These are phyloP conservation scores for Phylloporus sp. DNA, from an alignment of 768 basidiomycete genomes.

Conservation along the genomic window DNA sequence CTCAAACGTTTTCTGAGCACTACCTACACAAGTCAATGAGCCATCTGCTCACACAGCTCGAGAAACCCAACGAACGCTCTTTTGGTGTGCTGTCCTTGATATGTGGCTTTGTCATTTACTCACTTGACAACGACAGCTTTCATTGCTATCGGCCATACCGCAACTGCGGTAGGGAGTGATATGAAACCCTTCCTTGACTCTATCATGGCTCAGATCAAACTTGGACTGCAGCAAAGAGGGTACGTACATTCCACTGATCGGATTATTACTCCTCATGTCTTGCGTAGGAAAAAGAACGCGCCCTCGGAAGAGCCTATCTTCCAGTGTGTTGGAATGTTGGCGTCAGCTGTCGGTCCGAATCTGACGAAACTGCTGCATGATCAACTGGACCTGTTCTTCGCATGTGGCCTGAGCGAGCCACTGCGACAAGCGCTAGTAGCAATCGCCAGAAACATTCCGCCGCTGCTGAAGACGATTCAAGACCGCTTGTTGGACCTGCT, in stretches of 20 bases:
- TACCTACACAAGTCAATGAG: slow-evolving; percentile 94
- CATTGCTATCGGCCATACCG: slow-evolving; percentile 94
- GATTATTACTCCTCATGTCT: slow-evolving; percentile 1
- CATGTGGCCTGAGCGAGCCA: slow-evolving; percentile 87
- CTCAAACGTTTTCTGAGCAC: slow-evolving; percentile 85
- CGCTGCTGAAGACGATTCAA: slow-evolving; percentile 89
- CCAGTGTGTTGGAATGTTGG: slow-evolving; percentile 96
- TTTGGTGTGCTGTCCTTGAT: slow-evolving; percentile 52
- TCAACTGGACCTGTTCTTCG: slow-evolving; percentile 94
- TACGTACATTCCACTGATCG: slow-evolving; percentile 31
- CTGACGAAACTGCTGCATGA: slow-evolving; percentile 95
- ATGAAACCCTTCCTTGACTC: slow-evolving; percentile 95
- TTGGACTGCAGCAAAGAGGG: slow-evolving; percentile 86
- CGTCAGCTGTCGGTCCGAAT: slow-evolving; percentile 91
- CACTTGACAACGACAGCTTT: slow-evolving; percentile 55
- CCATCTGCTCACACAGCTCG: slow-evolving; percentile 81
- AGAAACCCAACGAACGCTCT: slow-evolving; percentile 84
- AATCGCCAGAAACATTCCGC: slow-evolving; percentile 84
- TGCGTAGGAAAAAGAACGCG: slow-evolving; percentile 74
- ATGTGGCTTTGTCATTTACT: slow-evolving; percentile 1
- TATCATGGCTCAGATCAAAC: slow-evolving; percentile 85
- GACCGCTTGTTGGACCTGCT: slow-evolving; percentile 88
- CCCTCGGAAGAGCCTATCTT: slow-evolving; percentile 94
- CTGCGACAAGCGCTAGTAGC: slow-evolving; percentile 79
- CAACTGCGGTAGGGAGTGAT: slow-evolving; percentile 84